Percentiles rank a stretch among this genome's conserved stretches.
phyloP scores from a whole-genome alignment of 2,329 filamentous ascomycete species.

The Leptographium flavum region DNA sequence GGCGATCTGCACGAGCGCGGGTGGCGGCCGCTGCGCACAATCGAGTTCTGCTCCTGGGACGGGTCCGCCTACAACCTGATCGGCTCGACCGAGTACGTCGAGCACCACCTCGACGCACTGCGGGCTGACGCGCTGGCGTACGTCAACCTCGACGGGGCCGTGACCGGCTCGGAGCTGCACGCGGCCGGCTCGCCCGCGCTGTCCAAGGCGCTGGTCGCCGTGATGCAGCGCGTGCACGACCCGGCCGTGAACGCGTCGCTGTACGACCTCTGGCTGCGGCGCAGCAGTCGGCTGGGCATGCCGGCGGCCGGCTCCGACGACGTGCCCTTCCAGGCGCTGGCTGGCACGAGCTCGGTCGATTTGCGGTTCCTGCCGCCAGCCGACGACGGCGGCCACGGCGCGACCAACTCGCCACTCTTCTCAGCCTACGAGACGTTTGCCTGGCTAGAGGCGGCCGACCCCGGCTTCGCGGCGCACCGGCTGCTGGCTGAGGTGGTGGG shows the following conservation, averaged over 20 bases:
- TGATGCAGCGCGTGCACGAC: constrained; percentile 62
- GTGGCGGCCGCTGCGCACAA: constrained; percentile 86
- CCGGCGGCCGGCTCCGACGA: constrained; percentile 71
- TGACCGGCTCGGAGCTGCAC: constrained; percentile 60
- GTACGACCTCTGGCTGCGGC: constrained; percentile 59
- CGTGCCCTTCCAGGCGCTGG: constrained; percentile 81
- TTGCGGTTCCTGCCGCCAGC: constrained; percentile 49
- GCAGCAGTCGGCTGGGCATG: constrained; percentile 45
- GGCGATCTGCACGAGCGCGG: constrained; percentile 62
- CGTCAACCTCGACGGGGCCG: constrained; percentile 76
- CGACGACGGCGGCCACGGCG: constrained; percentile 11
- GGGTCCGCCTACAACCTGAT: constrained; percentile 85
- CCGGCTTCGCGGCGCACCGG: constrained; percentile 67
- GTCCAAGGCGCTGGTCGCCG: constrained; percentile 53
- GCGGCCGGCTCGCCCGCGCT: constrained; percentile 75
- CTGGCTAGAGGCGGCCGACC: constrained; percentile 75
- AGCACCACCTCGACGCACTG: constrained; percentile 62
- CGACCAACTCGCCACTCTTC: constrained; percentile 55
- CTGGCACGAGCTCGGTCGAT: constrained; percentile 77
- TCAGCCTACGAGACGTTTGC: constrained; percentile 84
- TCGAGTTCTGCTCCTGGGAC: constrained; percentile 96
- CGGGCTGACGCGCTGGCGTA: constrained; percentile 70
- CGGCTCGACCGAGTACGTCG: constrained; percentile 89
- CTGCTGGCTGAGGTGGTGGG: constrained; percentile 67
- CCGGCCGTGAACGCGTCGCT: constrained; percentile 59